Evolutionary conservation across 1,139 yeast genomes (phyloP), one percentile per base, ranked within the genome.

Genomic region (Lizanozyma gosingica): DNA sequence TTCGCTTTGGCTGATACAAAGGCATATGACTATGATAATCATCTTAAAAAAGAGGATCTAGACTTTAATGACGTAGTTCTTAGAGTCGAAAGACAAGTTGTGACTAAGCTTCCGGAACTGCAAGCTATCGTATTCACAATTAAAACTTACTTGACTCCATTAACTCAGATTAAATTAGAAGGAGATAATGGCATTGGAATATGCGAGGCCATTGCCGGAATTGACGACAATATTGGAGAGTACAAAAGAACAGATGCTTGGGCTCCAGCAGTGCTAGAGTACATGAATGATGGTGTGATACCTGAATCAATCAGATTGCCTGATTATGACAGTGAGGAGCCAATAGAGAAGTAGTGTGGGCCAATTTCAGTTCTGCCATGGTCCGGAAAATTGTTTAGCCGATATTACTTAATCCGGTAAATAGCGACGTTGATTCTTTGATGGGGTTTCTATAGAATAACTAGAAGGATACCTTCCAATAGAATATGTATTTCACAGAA

Each of bases 111-210:
- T 37, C 84, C 84, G 1, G 57, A 68, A 40, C 53, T 80, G 1
- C 63, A 65, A 4, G 81, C 80, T 0, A 60, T 77, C 14, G 58
- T 78, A 3, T 79, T 81, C 58, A 71, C 81, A 1, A 76, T 79
- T 39, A 60, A 86, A 50, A 84, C 94, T 0, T 83, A 82, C 47
- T 56, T 77, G 40, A 69, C 79, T 11, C 85, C 90, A n/a, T 54
- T 83, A 53, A 57, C 71, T 18, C 59, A 69, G 35, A 55, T 84
- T 40, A 71, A 73, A 45, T 59, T 60, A 2, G 85, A 82, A 44
- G 78, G 80, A 11, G 11, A 22, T 22, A 6, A 6, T 6, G 6
- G 9, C 29, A n/a, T n/a, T n/a, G n/a, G n/a, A n/a, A 22, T 22
- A 22, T 22, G 29, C 11, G 29, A 22, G 11, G 29, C 29, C 6